phyloP scores from a whole-genome alignment of 2,329 filamentous ascomycete genomes.

The Pseudogymnoascus sp. region DNA sequence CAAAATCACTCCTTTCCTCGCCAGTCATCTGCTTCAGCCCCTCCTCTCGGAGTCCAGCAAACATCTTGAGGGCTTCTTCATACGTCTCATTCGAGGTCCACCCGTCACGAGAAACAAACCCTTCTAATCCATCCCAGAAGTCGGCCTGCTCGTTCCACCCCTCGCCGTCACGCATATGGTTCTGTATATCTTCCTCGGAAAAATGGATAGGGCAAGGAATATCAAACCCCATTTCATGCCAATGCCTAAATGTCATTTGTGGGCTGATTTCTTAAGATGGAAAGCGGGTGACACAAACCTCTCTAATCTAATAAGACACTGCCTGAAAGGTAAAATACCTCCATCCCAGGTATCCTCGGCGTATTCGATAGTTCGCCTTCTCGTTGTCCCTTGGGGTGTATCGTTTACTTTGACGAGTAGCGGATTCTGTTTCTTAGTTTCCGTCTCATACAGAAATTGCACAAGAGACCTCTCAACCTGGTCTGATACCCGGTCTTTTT shows the following conservation, averaged over 20 bases:
- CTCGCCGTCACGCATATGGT: constrained; percentile 20
- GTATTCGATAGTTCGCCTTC: constrained; percentile 25
- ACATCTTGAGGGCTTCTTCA: constrained; percentile 29
- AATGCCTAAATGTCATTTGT: constrained; percentile 21
- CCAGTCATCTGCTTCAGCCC: constrained; percentile 26
- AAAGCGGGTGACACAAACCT: constrained; percentile 21
- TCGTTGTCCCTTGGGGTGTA: constrained; percentile 21
- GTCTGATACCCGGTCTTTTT: constrained; percentile 20
- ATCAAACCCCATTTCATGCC: constrained; percentile 25
- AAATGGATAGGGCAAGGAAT: constrained; percentile 25
- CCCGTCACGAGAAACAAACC: constrained; percentile 30
- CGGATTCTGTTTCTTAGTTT: constrained; percentile 24
- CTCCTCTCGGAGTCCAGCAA: constrained; percentile 27
- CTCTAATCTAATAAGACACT: constrained; percentile 26
- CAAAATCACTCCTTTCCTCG: constrained; percentile 26
- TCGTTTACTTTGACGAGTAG: constrained; percentile 22
- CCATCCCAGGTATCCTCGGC: constrained; percentile 26
- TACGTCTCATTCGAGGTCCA: constrained; percentile 31
- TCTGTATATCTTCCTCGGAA: constrained; percentile 16
- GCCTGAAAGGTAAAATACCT: constrained; percentile 26
- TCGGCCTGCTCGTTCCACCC: constrained; percentile 27
- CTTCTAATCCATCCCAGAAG: constrained; percentile 30
- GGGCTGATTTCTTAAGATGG: constrained; percentile 13
- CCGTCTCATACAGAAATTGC: constrained; percentile 24
- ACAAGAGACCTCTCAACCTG: constrained; percentile 21